Base-by-base conservation (phyloP, 2,329 filamentous ascomycete species). In the Neophaeococcomyces aloes region DNA sequence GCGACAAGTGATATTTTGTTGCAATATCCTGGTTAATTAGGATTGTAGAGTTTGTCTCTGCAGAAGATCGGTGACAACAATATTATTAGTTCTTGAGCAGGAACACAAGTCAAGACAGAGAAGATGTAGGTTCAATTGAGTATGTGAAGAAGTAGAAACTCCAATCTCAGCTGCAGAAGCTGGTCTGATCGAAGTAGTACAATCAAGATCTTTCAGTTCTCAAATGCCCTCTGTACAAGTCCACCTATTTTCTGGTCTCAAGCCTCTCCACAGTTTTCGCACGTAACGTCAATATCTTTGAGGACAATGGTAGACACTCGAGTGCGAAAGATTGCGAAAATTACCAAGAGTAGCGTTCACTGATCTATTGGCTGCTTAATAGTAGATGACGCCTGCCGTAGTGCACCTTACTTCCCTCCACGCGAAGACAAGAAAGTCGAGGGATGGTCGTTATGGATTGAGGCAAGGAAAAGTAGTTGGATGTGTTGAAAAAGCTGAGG, bases 81-180 rank as follows among this genome's bases (percentile, higher is more conserved):
- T 31, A 17, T 18, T 19, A 29, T 42, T 42, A 42, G 39, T 42
- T 34, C 31, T 35, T 42, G 38, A 31, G 30, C 39, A 42, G 25
- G 29, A 30, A 18, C 35, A 35, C 39, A 42, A 42, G 39, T 31
- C 39, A 34, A 35, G 29, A 30, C 34, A 21, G 21, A 34, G 15
- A 41, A 41, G 39, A 42, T 42, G 39, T 29, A 42, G 39, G 39
- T 42, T 42, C 39, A 42, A 42, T 42, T 42, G 39, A 42, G 39
- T 42, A 42, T 42, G 33, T 42, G 39, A 35, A 42, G 31, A 35
- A 42, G 39, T 35, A 42, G 30, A 21, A 18, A 35, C 39, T 29
- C 18, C 39, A 23, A 42, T 17, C 10, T 30, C 19, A 29, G 15
- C 23, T 29, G 23, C 29, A 14, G 29, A 31, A 17, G 17, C 19